Percentiles rank a stretch among this genome's conserved stretches.
Conservation (phyloP, 768 basidiomycete genomes). For the Naganishia antarctica region DNA sequence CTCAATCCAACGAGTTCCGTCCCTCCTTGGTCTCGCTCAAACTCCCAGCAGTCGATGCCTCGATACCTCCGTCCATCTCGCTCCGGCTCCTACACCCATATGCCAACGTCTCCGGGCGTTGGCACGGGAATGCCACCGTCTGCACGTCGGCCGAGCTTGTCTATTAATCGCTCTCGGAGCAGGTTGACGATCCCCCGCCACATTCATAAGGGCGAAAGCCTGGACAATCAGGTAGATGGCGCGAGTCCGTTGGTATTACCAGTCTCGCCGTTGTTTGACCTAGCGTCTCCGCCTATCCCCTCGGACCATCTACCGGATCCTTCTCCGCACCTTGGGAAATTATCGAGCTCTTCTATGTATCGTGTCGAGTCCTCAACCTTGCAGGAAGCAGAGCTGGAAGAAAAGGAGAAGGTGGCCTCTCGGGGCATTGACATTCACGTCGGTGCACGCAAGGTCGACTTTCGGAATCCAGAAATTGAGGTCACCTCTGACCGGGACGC, state of each 20-base stretch:
- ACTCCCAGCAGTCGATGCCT: neutral
- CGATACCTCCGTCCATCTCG: neutral
- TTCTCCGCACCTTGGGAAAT: neutral
- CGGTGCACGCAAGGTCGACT: too few relatives aligned
- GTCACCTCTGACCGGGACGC: too few relatives aligned
- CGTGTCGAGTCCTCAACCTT: too few relatives aligned
- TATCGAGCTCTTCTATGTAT: too few relatives aligned
- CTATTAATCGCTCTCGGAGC: neutral
- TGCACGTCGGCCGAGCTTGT: slow-evolving; percentile 3
- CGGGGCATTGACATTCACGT: too few relatives aligned
- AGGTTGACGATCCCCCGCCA: slow-evolving; percentile 13
- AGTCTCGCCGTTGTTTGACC: neutral
- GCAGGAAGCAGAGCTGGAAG: too few relatives aligned
- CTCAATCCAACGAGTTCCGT: too few relatives aligned
- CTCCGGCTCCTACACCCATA: neutral
- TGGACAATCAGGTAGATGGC: neutral
- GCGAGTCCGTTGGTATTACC: slow-evolving; percentile 5
- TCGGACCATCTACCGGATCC: neutral
- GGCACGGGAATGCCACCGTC: neutral
- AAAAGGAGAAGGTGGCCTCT: too few relatives aligned
- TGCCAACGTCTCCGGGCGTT: neutral
- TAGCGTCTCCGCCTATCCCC: neutral
- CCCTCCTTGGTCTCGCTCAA: neutral
- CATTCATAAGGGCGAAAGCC: neutral
- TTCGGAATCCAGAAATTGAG: too few relatives aligned